Evolutionary conservation across 2,329 filamentous ascomycete species (phyloP).

Genomic region (Amesomyces nigricolor): DNA sequence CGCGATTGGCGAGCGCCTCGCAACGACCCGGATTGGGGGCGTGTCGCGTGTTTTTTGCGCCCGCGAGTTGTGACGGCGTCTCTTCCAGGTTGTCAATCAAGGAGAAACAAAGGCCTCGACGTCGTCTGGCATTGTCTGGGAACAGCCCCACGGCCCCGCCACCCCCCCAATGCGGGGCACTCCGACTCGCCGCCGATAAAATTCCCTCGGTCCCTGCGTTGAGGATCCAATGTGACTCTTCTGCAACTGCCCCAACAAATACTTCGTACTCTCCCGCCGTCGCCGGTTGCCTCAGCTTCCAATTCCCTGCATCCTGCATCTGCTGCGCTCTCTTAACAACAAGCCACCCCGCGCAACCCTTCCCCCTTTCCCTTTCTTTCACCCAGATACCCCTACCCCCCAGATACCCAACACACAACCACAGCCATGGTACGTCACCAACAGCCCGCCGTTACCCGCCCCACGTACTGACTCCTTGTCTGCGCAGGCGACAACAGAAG

Average conservation of each 20-base stretch:
- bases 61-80: not conserved
- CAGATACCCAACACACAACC: constrained; percentile 3
- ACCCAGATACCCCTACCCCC: not conserved
- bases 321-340: not conserved
- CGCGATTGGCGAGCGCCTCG: not conserved
- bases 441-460: not conserved
- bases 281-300: constrained; percentile 16
- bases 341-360: not conserved
- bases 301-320: not conserved
- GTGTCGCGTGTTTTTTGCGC: constrained; percentile 3
- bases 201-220: constrained; percentile 14
- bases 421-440: constrained; percentile 10
- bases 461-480: constrained; percentile 3
- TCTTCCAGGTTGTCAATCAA: not conserved
- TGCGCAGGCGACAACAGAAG: constrained; percentile 11
- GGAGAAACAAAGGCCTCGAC: constrained; percentile 6
- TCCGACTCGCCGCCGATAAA: constrained; percentile 15
- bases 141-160: constrained; percentile 10
- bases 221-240: constrained; percentile 8
- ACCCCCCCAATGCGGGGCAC: constrained; percentile 9
- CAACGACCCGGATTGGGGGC: not conserved
- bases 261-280: not conserved
- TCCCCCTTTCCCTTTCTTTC: not conserved
- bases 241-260: constrained; percentile 3
- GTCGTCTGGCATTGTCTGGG: not conserved